Conservation (phyloP, 2,329 filamentous ascomycete genomes). For the Fusarium sterilihyphosum region DNA sequence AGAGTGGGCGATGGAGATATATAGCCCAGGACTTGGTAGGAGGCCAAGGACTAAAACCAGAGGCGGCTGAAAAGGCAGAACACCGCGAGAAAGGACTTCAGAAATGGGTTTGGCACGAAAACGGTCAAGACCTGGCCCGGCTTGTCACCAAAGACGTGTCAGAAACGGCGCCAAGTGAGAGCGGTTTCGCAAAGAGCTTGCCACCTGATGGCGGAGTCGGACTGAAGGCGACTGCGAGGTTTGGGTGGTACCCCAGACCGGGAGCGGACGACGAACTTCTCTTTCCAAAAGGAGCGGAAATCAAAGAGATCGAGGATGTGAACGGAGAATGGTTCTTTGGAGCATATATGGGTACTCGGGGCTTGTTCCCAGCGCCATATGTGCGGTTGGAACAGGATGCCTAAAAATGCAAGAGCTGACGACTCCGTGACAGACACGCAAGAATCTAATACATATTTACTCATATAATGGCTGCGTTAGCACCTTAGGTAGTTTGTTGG, state of each 20-base stretch:
- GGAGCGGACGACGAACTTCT: slow-evolving; percentile 77
- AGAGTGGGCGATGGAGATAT: slow-evolving; percentile 73
- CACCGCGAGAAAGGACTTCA: slow-evolving; percentile 51
- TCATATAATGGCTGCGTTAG: neutral
- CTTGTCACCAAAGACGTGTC: slow-evolving; percentile 64
- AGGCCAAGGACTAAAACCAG: slow-evolving; percentile 73
- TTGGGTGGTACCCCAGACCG: slow-evolving; percentile 79
- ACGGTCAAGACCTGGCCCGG: slow-evolving; percentile 53
- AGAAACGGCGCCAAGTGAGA: slow-evolving; percentile 51
- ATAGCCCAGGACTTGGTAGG: slow-evolving; percentile 81
- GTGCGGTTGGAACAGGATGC: slow-evolving; percentile 61
- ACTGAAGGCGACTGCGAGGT: slow-evolving; percentile 70
- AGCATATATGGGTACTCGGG: slow-evolving; percentile 81
- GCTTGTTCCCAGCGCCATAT: slow-evolving; percentile 84
- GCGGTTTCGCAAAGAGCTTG: slow-evolving; percentile 55
- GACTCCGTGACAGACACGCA: neutral
- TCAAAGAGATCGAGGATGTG: slow-evolving; percentile 84
- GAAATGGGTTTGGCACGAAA: slow-evolving; percentile 63
- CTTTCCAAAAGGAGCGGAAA: slow-evolving; percentile 85
- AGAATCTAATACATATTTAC: neutral
- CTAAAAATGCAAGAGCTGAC: slow-evolving; percentile 5
- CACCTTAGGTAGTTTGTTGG: neutral
- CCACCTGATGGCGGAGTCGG: slow-evolving; percentile 82
- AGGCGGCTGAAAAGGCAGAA: slow-evolving; percentile 55
- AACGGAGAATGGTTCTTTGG: slow-evolving; percentile 94